These are phyloP conservation scores for Colletotrichum chlorophyti DNA, from an alignment of 2,329 filamentous ascomycete genomes.

Conservation along the genomic window DNA sequence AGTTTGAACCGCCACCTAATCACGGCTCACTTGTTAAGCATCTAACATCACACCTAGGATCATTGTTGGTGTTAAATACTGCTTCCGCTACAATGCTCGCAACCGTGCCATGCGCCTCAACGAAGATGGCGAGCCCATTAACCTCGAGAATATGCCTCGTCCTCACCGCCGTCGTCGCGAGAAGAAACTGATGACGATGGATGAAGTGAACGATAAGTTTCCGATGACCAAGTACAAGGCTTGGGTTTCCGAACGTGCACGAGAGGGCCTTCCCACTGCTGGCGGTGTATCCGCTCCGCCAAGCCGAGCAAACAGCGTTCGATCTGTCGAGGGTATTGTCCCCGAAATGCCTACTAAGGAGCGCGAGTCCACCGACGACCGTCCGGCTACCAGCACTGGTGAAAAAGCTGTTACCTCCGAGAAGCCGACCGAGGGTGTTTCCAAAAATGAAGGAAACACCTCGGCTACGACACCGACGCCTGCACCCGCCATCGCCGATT, in stretches of 20 bases:
- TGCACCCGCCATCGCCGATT: neutral
- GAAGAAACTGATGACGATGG: constrained; percentile 99
- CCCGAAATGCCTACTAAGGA: constrained; percentile 44
- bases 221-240: constrained; percentile 95
- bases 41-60: constrained; percentile 70
- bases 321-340: constrained; percentile 66
- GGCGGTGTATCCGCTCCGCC: constrained; percentile 81
- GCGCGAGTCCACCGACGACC: constrained; percentile 49
- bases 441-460: constrained; percentile 18
- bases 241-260: constrained; percentile 85
- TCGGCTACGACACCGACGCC: constrained; percentile 5
- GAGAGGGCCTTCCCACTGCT: constrained; percentile 81
- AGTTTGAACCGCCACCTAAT: constrained; percentile 40
- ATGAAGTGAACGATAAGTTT: constrained; percentile 97
- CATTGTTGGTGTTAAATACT: constrained; percentile 99
- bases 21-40: neutral
- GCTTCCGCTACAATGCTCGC: constrained; percentile 96
- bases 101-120: constrained; percentile 80
- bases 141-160: constrained; percentile 82
- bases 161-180: constrained; percentile 87
- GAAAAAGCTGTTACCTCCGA: constrained; percentile 14
- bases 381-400: constrained; percentile 7
- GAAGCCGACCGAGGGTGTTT: constrained; percentile 9
- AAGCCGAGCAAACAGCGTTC: constrained; percentile 77
- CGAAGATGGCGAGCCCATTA: constrained; percentile 88